Base-by-base conservation (phyloP, 2,329 filamentous ascomycete species). In the Penicillium sp. region DNA sequence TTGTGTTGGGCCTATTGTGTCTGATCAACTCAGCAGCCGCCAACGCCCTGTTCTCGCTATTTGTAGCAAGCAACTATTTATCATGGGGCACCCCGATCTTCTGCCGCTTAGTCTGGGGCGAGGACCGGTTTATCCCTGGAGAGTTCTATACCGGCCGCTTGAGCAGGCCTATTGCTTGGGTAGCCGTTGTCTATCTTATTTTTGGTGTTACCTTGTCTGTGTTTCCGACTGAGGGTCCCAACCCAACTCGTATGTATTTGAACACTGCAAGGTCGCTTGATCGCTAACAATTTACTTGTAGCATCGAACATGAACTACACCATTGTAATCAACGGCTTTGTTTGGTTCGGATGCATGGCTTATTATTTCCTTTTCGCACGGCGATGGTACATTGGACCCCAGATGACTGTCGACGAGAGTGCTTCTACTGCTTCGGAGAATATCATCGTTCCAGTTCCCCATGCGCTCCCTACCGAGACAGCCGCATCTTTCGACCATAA, bases 331-430 rank as follows among this genome's bases (percentile, higher is more conserved):
- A 86, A 86, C 61, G 77, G 77, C 35, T 79, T 80, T 4, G 80
- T 87, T 1, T 87, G 85, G 85, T 73, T 81, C 15, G 83, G 83
- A 1, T 78, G 80, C 0, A 68, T 85, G 63, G 49, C 75, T 1
- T 87, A 87, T 69, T 87, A 86, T 65, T 79, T 78, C 62, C 63
- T 84, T 13, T 81, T 82, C 66, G 84, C 84, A 3, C 75, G 79
- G 50, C 86, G 83, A 62, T 86, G 84, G 83, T 86, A 86, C 63
- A 83, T 76, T 0, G 85, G 85, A 0, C 85, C 85, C 0, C 83
- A 82, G 71, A 81, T 81, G 57, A 87, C 84, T 1, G 73, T 86
- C 33, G 77, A 78, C 8, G 60, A 56, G 35, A 35, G 9, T 49
- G 10, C 27, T 19, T 57, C 58, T 17, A 17, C 15, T 8, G 17